Conservation (phyloP, 2,329 filamentous ascomycete genomes). For the Aspergillus brasiliensis region DNA sequence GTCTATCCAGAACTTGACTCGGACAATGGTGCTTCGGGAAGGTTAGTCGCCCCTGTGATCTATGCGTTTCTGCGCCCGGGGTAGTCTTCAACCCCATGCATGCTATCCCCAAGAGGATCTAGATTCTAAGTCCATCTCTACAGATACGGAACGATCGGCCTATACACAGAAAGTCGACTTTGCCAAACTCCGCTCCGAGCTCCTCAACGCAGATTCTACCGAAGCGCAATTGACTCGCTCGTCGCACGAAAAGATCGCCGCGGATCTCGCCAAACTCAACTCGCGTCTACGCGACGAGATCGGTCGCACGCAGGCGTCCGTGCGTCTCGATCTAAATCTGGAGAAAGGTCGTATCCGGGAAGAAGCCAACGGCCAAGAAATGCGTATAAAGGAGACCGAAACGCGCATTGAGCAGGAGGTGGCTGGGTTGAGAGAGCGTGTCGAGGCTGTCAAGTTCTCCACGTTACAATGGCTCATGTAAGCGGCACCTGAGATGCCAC, state of each 20-base stretch:
- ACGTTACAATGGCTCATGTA: constrained; percentile 98
- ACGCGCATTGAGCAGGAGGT: constrained; percentile 98
- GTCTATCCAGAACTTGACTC: constrained; percentile 94
- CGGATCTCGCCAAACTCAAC: constrained; percentile 92
- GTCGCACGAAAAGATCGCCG: constrained; percentile 88
- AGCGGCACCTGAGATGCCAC: constrained; percentile 35
- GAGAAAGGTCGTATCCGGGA: constrained; percentile 96
- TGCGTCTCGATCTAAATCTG: constrained; percentile 88
- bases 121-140: constrained; percentile 3
- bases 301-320: constrained; percentile 87
- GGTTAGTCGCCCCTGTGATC: constrained; percentile 56
- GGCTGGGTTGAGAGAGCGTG: constrained; percentile 81
- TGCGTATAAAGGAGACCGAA: constrained; percentile 98
- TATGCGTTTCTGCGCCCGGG: not conserved
- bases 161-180: constrained; percentile 94
- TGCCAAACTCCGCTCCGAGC: constrained; percentile 91
- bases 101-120: not conserved
- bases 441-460: constrained; percentile 97
- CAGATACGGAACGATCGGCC: constrained; percentile 55
- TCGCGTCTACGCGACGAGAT: constrained; percentile 90
- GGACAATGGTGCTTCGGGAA: constrained; percentile 96
- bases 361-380: constrained; percentile 92
- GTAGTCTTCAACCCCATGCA: not conserved
- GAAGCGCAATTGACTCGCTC: constrained; percentile 86
- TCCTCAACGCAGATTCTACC: constrained; percentile 86